Percentiles rank a stretch among this genome's conserved stretches.
Evolutionary conservation across 2,329 filamentous ascomycete species (phyloP).

Genomic region (Blastomyces parvus): DNA sequence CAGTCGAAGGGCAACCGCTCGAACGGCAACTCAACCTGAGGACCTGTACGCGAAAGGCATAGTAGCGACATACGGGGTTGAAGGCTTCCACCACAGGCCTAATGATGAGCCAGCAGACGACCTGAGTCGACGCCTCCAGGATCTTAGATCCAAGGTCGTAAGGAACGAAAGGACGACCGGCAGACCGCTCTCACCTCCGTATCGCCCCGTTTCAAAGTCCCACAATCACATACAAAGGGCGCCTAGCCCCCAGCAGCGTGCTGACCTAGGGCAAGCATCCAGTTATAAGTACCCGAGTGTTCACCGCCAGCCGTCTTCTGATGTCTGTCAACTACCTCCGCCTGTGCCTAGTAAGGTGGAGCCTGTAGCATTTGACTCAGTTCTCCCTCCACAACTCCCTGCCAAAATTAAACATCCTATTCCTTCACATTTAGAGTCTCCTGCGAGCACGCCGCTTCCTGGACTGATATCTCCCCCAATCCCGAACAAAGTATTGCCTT

Average conservation of each 20-base stretch:
- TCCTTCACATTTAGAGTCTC: conserved; percentile 12
- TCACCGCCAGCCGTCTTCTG: conserved; percentile 28
- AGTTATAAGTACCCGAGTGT: conserved; percentile 38
- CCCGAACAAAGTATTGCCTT: conserved; percentile 21
- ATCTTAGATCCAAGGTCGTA: conserved; percentile 20
- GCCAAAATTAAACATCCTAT: conserved; percentile 29
- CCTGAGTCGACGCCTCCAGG: conserved; percentile 18
- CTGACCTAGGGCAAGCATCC: conserved; percentile 15
- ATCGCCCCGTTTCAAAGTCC: not conserved
- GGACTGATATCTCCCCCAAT: conserved; percentile 17
- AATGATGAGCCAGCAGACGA: conserved; percentile 8
- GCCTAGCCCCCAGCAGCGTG: conserved; percentile 8
- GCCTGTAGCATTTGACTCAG: conserved; percentile 15
- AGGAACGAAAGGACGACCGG: conserved; percentile 3
- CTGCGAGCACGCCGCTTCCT: conserved; percentile 15
- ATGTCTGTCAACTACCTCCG: conserved; percentile 19
- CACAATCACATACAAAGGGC: not conserved
- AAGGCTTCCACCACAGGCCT: not conserved
- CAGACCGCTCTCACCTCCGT: not conserved
- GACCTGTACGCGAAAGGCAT: not conserved
- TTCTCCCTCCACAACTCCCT: conserved; percentile 30
- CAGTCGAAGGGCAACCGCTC: conserved; percentile 53
- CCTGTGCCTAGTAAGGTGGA: conserved; percentile 24
- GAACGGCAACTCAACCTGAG: conserved; percentile 19
- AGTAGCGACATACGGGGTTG: too few relatives aligned